Percentiles rank a stretch among this genome's conserved stretches.
phyloP scores from a whole-genome alignment of 495 filamentous ascomycete genomes.

The Pyronema omphalodes region DNA sequence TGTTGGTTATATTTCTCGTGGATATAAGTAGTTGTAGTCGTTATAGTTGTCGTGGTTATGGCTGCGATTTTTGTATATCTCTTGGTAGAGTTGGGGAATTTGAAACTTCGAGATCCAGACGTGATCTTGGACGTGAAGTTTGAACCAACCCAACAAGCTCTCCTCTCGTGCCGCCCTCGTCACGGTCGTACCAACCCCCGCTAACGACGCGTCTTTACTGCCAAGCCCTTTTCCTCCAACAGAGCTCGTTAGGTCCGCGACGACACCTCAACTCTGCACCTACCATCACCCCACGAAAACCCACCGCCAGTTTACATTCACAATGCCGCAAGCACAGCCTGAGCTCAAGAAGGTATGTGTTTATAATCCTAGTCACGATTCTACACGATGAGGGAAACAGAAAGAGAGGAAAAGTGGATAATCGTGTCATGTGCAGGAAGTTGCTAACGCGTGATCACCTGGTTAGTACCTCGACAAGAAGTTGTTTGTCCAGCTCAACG shows the following conservation, averaged over 20 bases:
- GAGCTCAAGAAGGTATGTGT: conserved; percentile 82
- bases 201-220: neutral
- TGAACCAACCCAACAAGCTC: too few species aligned
- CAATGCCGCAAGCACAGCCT: conserved; percentile 95
- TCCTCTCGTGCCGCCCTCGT: too few species aligned
- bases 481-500: conserved; percentile 92
- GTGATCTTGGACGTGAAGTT: too few species aligned
- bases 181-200: neutral
- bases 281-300: conserved; percentile 7
- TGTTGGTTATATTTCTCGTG: neutral
- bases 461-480: conserved; percentile 95
- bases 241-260: conserved; percentile 1
- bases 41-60: neutral
- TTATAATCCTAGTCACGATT: neutral
- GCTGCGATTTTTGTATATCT: neutral
- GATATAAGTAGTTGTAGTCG: neutral
- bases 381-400: too few species aligned
- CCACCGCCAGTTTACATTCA: conserved; percentile 2
- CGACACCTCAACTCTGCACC: neutral
- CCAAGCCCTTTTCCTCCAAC: conserved; percentile 7
- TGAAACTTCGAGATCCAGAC: too few species aligned
- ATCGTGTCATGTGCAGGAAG: neutral
- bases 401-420: neutral
- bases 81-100: too few species aligned
- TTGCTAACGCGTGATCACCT: conserved; percentile 6